A percentile compares a stretch with the other conserved stretches of the same genome.
Conservation (phyloP, 2,329 filamentous ascomycete genomes). For the Arthrobotrys pseudoclavata region DNA sequence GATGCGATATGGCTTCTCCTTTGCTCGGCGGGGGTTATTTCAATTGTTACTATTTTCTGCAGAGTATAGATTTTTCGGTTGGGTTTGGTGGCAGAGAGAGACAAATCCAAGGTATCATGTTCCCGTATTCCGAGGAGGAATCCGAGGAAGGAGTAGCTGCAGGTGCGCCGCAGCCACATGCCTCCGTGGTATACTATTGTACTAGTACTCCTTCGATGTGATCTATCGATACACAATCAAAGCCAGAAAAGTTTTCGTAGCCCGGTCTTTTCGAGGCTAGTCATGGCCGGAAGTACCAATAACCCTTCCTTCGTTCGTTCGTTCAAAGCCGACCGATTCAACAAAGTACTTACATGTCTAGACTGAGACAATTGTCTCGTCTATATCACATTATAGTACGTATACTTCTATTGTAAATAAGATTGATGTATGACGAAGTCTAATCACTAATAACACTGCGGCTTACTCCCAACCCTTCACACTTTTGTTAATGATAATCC, state of each 20-base stretch:
- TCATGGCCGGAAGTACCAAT: constrained; percentile 10
- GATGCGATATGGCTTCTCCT: constrained; percentile 37
- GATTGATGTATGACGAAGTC: constrained; percentile 44
- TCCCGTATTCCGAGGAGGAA: constrained; percentile 23
- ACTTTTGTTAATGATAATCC: constrained; percentile 12
- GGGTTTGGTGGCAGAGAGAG: constrained; percentile 29
- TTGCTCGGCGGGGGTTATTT: constrained; percentile 30
- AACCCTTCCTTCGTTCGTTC: not conserved
- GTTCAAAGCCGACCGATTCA: not conserved
- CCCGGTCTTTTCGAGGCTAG: not conserved
- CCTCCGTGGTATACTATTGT: constrained; percentile 7
- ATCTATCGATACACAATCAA: constrained; percentile 33
- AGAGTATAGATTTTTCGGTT: constrained; percentile 9
- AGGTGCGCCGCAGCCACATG: constrained; percentile 28
- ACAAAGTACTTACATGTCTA: not conserved
- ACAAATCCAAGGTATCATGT: constrained; percentile 25
- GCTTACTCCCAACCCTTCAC: constrained; percentile 7
- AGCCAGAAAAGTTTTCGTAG: constrained; percentile 14
- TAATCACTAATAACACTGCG: not conserved
- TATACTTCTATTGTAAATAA: constrained; percentile 25
- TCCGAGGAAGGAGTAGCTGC: constrained; percentile 14
- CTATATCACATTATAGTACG: constrained; percentile 2
- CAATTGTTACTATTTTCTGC: constrained; percentile 22
- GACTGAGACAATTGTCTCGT: not conserved
- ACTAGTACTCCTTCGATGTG: constrained; percentile 6